Base-by-base conservation (phyloP, 495 filamentous ascomycete genomes). In the Penicillium chermesinum region DNA sequence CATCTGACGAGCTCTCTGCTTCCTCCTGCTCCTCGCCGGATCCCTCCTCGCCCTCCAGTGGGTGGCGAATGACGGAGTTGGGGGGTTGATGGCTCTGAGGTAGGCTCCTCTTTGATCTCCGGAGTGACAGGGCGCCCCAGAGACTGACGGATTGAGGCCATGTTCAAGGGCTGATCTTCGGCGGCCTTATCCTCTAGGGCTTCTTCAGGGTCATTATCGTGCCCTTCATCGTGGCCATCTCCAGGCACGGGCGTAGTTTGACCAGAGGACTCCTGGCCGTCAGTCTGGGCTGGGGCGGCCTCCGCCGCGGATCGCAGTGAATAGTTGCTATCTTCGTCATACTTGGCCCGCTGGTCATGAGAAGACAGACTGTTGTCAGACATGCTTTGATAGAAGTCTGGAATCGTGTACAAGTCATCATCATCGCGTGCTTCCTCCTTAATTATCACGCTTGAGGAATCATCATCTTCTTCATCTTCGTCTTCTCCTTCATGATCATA, bases 61-160 rank as follows among this genome's bases (percentile, higher is more conserved):
- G 80, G 53, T 88, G 88, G 47, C 89, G 86, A 52, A 96, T 94
- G 19, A 96, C 90, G n/a, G 93, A 96, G 21, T 93, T 88, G 8
- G 89, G n/a, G 89, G 2, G 91, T 95, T 30, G 86, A 83, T 2
- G 87, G 85, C 42, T 87, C 76, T 4, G 76, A 76, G 1, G 73
- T 62, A 18, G 70, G 63, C 21, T 72, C 64, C 19, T 72, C 61
- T 30, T 80, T 64, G 39, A 75, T 74, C 44, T 85, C 77, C 2
- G 87, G 86, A 2, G 86, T 90, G 15, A 66, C 59, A 5, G 86
- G 82, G 4, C 86, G 79, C 44, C 75, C 69, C 8, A 78, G 41
- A 20, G 71, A 72, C 22, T 80, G 70, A 1, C 73, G 74, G 20
- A 75, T 72, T 10, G 76, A 71, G 0, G 70, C 63, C 66, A 81